Percentiles rank a stretch among this genome's conserved stretches.
These are phyloP conservation scores for Plasmodium coatneyi DNA, from an alignment of 169 alveolate species.

Conservation along the genomic window DNA sequence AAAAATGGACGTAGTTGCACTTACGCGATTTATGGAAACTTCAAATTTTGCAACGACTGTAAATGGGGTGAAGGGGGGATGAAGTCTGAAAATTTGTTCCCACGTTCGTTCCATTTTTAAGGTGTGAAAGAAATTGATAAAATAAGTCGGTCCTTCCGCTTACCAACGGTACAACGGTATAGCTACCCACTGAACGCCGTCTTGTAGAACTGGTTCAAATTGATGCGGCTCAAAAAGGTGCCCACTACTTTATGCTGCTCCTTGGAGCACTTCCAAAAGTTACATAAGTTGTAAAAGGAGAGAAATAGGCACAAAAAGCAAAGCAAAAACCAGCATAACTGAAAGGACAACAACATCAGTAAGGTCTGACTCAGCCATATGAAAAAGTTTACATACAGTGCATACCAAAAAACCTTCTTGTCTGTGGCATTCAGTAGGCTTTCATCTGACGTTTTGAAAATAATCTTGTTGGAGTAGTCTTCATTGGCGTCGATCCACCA, in stretches of 20 bases:
- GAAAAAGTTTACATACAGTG: constrained; percentile 26
- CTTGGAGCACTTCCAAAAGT: constrained; percentile 68
- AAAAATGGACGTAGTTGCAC: not conserved
- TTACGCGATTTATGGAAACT: not conserved
- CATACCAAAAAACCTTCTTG: constrained; percentile 69
- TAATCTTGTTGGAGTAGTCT: constrained; percentile 68
- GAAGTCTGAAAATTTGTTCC: not conserved
- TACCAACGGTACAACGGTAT: not conserved
- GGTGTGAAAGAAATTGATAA: not conserved
- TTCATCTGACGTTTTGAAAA: constrained; percentile 59
- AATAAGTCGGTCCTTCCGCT: not conserved
- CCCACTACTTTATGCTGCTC: constrained; percentile 57
- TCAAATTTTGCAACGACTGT: not conserved
- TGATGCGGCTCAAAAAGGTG: constrained; percentile 11
- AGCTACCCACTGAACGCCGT: constrained; percentile 3
- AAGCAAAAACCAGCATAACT: constrained; percentile 68
- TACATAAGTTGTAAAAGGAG: constrained; percentile 54
- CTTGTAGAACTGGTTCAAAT: constrained; percentile 29
- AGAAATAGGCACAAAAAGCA: constrained; percentile 43
- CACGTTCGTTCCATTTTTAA: not conserved
- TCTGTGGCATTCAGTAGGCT: constrained; percentile 16
- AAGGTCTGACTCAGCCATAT: constrained; percentile 65
- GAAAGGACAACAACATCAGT: constrained; percentile 73
- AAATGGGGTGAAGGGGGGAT: not conserved
- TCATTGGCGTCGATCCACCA: constrained; percentile 73